Evolutionary conservation across 192 early-diverging fungal species (phyloP).

Genomic region (Coemansia sp.): DNA sequence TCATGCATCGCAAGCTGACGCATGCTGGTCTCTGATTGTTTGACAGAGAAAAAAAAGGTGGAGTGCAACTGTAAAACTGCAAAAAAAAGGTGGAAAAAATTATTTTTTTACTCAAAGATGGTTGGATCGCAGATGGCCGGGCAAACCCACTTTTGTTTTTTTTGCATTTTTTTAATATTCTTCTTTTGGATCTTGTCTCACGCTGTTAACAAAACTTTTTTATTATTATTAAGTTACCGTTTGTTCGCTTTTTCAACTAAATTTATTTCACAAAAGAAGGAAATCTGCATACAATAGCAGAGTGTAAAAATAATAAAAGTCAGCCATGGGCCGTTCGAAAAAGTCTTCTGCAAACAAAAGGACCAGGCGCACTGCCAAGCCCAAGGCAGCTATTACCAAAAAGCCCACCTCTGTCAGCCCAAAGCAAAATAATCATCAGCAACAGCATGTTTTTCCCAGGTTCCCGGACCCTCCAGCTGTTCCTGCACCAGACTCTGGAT

Average conservation of each 20-base stretch:
- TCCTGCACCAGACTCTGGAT: background rate
- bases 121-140: background rate
- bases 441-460: background rate
- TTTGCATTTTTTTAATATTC: background rate
- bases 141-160: background rate
- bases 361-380: background rate
- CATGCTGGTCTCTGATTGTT: background rate
- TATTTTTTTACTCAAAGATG: background rate
- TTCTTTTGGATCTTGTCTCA: constrained; percentile 2
- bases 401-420: background rate
- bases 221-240: background rate
- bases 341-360: constrained; percentile 6
- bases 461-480: background rate
- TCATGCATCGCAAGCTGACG: background rate
- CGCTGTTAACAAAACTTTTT: background rate
- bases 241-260: background rate
- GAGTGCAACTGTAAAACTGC: background rate
- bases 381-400: background rate
- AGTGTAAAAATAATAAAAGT: background rate
- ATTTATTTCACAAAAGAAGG: background rate
- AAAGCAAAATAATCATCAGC: background rate
- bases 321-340: constrained; percentile 5
- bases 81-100: background rate
- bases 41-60: background rate
- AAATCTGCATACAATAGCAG: background rate